Base-by-base conservation (phyloP, 2,329 filamentous ascomycete genomes). In the Microsporum ferrugineum region DNA sequence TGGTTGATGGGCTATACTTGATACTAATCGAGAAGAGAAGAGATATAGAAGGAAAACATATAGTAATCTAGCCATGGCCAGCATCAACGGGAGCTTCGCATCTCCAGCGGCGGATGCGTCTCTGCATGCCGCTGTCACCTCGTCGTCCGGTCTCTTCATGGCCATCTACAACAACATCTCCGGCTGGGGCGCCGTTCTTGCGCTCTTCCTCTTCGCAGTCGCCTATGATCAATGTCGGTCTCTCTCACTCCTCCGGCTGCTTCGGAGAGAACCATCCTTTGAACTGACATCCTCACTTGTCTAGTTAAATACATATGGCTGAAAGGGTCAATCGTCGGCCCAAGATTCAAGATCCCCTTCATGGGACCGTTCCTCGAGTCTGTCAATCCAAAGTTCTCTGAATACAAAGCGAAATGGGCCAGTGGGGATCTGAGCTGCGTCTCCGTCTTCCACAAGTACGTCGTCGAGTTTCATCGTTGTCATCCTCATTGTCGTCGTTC, bases 401-500 rank as follows among this genome's bases (percentile, higher is more conserved):
- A 91, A 70, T 99, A 99, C 78, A 83, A 91, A 73, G 86, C 82
- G 63, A 96, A 97, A 81, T 99, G 94, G 94, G 75, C 82, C 69
- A 95, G 90, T 71, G 94, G 89, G 55, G 87, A 89, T 56, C 80
- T 99, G 68, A 96, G 91, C 80, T 99, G 94, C 72, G 94, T 99
- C 64, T 96, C 91, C 1, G 91, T 99, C 70, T 99, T 99, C 80
- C 94, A 99, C 84, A 99, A 97, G 90, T 95, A 83, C 68, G 85
- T 66, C 33, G 43, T 33, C 39, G 14, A 29, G 7, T 5, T 33
- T 12, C 10, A 23, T 27, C 12, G 4, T 2, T 17, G 17, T 34
- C 23, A n/a, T 43, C 3, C 7, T 43, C 6, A n/a, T n/a, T 39
- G 12, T 43, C 5, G 14, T 5, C 12, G 17, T 43, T 41, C 17